Conservation (phyloP, 164 flowering plant species). For the Aristolochia fimbriata region DNA sequence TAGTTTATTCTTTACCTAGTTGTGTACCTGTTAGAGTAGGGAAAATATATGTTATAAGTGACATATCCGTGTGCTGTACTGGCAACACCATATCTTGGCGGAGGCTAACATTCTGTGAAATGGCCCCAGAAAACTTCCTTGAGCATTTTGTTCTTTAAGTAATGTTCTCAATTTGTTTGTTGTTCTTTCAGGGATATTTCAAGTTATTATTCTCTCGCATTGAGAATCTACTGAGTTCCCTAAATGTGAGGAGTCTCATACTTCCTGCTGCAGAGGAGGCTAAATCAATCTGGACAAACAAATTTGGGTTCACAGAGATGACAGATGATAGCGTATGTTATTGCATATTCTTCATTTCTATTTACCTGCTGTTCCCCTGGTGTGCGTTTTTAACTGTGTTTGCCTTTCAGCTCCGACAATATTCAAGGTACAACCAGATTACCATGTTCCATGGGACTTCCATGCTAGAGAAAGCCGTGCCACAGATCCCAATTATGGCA, state of each 20-base stretch:
- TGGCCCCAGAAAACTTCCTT: too few relatives aligned
- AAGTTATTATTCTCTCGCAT: conserved; percentile 24
- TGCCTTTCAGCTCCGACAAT: conserved; percentile 35
- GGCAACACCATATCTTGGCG: too few relatives aligned
- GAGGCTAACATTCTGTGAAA: too few relatives aligned
- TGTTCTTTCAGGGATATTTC: conserved; percentile 23
- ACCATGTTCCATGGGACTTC: conserved; percentile 69
- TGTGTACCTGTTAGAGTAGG: too few relatives aligned
- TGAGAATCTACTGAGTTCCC: conserved; percentile 20
- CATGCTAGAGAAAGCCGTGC: conserved; percentile 69
- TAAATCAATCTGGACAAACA: conserved; percentile 27
- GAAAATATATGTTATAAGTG: too few relatives aligned
- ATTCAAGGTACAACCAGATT: conserved; percentile 40
- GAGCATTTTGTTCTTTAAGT: too few relatives aligned
- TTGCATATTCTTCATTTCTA: not conserved
- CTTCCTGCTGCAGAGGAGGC: conserved; percentile 33
- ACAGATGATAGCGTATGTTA: conserved; percentile 43
- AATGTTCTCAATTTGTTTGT: too few relatives aligned
- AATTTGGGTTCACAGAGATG: conserved; percentile 62
- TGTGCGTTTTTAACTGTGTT: not conserved
- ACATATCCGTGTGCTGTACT: too few relatives aligned
- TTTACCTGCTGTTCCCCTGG: not conserved
- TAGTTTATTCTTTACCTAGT: too few relatives aligned
- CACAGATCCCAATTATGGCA: not conserved
- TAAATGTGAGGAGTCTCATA: conserved; percentile 18